Conservation (phyloP, 148 eudicot species). For the Linanthus parryae region DNA sequence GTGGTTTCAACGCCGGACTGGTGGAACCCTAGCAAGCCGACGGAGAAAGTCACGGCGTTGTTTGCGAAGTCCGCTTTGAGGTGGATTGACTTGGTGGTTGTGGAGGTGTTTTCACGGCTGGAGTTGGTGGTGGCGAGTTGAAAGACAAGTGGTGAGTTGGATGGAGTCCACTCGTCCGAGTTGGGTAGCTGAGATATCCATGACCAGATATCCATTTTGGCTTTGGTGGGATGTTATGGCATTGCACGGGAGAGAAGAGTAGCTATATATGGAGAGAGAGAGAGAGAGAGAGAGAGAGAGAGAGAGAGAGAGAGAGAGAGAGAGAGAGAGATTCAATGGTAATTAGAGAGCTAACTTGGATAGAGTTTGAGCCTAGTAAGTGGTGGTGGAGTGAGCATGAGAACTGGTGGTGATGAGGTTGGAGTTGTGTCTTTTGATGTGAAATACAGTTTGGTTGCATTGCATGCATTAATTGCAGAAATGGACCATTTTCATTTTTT, state of each 20-base stretch:
- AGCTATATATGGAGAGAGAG: too few relatives aligned
- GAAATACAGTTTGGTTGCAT: conserved; percentile 15
- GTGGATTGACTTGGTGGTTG: conserved; percentile 42
- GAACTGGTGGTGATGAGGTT: conserved; percentile 22
- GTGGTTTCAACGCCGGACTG: conserved; percentile 13
- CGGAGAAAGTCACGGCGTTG: conserved; percentile 37
- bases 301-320: not conserved
- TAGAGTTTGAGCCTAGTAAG: conserved; percentile 46
- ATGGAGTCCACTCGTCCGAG: conserved; percentile 44
- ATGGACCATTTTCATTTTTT: too few relatives aligned
- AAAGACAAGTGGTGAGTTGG: conserved; percentile 40
- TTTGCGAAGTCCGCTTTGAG: conserved; percentile 44
- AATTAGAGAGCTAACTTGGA: conserved; percentile 44
- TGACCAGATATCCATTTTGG: conserved; percentile 71
- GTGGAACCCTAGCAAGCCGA: conserved; percentile 32
- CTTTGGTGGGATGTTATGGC: not conserved
- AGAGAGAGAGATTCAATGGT: conserved; percentile 44
- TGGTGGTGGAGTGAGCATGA: conserved; percentile 5
- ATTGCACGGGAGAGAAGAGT: too few relatives aligned
- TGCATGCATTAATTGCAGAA: too few relatives aligned
- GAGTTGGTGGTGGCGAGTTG: conserved; percentile 35
- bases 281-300: not conserved
- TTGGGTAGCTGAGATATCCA: conserved; percentile 75
- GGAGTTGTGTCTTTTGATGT: conserved; percentile 21
- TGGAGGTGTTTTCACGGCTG: not conserved